A percentile compares a stretch with the other conserved stretches of the same genome.
Conservation (phyloP, 345 rosid species). For the Moricandia moricandioides region DNA sequence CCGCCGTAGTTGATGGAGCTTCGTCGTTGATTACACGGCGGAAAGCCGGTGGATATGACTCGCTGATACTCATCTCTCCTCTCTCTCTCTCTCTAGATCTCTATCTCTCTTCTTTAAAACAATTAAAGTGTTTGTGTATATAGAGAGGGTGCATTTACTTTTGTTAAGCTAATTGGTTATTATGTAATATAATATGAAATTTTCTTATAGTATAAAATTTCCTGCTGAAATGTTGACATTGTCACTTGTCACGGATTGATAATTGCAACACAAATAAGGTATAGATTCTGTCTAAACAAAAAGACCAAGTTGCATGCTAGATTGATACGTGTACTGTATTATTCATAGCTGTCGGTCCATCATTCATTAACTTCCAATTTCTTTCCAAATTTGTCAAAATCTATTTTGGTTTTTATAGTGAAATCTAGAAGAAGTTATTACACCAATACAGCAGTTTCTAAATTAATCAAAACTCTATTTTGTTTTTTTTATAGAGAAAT, state of each 20-base stretch:
- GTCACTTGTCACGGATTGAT: constrained; percentile 22
- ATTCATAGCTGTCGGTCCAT: constrained; percentile 17
- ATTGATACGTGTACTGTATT: constrained; percentile 8
- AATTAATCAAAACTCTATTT: too few relatives aligned
- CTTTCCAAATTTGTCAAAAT: background rate
- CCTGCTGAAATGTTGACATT: constrained; percentile 8
- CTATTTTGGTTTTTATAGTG: background rate
- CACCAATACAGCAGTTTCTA: background rate
- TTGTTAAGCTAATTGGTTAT: background rate
- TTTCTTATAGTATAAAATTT: background rate
- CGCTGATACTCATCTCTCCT: constrained; percentile 32
- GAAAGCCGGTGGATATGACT: constrained; percentile 54
- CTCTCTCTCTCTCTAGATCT: constrained; percentile 16
- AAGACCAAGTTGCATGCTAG: constrained; percentile 2
- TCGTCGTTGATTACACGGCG: constrained; percentile 22
- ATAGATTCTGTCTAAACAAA: constrained; percentile 10
- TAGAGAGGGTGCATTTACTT: background rate
- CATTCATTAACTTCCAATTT: constrained; percentile 4
- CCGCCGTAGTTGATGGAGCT: background rate
- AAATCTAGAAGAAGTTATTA: background rate
- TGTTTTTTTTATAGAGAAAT: too few relatives aligned
- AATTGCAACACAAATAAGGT: constrained; percentile 5
- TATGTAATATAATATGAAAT: background rate
- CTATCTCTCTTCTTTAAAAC: background rate
- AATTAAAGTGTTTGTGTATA: background rate